Evolutionary conservation across 2,329 filamentous ascomycete species (phyloP), one percentile per base, ranked within the genome.

Genomic region (Clonostachys rhizophaga): DNA sequence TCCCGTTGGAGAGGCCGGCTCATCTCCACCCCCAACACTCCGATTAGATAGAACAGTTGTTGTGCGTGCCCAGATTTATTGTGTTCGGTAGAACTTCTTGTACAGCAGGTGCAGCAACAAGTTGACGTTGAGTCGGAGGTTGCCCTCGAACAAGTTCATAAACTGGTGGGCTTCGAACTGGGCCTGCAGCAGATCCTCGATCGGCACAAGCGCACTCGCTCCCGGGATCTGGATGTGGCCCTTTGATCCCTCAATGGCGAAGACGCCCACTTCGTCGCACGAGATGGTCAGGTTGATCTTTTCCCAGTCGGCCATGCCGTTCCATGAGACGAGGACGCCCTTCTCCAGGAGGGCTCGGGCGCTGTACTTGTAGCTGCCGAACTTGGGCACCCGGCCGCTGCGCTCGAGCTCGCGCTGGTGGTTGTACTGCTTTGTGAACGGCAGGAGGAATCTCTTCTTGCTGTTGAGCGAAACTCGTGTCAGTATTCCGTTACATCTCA

Each of bases 351-450:
- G 81, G 44, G 87, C 85, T 45, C 91, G 86, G 5, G 90, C 91
- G 47, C 88, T 92, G 73, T 99, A 99, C 72, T 97, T 97, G 83
- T 87, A 99, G 36, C 89, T 95, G 52, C 95, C 94, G 63, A 99
- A 99, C 65, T 96, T 96, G 66, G 95, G 95, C 46, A 95, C 89
- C 44, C 92, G 89, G 30, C 94, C 94, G 8, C 87, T 87, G 49
- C 90, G 87, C 62, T 96, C 90, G 34, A 99, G 84, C 70, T 99
- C 94, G 54, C 91, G 86, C 71, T 97, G 91, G 69, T 99, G 94
- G 67, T 96, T 95, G 81, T 96, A 99, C 67, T 99, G 94, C 62
- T 95, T 95, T 20, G 92, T 96, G 66, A 99, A 99, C 13, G 94
- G 94, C 65, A 99, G 80, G 47, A 96, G 78, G 76, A 96, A 96